These are phyloP conservation scores for Tolypocladium album DNA, from an alignment of 2,329 filamentous ascomycete genomes.

Conservation along the genomic window DNA sequence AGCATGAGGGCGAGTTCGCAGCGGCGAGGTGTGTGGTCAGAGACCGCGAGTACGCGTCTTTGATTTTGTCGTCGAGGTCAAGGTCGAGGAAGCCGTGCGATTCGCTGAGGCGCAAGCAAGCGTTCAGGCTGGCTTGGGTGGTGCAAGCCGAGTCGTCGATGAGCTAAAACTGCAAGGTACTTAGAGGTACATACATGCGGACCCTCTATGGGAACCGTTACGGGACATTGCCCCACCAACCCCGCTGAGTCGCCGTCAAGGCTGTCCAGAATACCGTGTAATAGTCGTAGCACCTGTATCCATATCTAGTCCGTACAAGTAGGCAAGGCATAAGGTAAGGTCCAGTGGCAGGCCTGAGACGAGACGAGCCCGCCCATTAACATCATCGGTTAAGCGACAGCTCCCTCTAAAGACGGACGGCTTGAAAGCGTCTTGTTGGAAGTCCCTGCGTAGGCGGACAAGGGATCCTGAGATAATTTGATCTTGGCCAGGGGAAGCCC, in stretches of 20 bases:
- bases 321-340: no score
- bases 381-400: background rate
- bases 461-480: constrained; percentile 25
- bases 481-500: background rate
- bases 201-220: no score
- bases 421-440: constrained; percentile 56
- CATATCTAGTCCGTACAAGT: no score
- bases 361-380: no score
- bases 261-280: no score
- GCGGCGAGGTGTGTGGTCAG: background rate
- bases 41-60: background rate
- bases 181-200: no score
- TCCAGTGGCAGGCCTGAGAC: no score
- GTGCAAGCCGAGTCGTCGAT: background rate
- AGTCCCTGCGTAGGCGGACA: constrained; percentile 45
- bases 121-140: background rate
- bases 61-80: background rate
- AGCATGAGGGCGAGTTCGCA: constrained; percentile 25
- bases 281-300: no score
- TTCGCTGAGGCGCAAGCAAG: background rate
- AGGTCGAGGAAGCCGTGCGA: background rate
- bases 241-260: no score
- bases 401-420: constrained; percentile 35
- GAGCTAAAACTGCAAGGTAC: background rate
- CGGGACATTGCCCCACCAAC: no score